Evolutionary conservation across 2,329 filamentous ascomycete genomes (phyloP).

Genomic region (Cercospora nicotianae): DNA sequence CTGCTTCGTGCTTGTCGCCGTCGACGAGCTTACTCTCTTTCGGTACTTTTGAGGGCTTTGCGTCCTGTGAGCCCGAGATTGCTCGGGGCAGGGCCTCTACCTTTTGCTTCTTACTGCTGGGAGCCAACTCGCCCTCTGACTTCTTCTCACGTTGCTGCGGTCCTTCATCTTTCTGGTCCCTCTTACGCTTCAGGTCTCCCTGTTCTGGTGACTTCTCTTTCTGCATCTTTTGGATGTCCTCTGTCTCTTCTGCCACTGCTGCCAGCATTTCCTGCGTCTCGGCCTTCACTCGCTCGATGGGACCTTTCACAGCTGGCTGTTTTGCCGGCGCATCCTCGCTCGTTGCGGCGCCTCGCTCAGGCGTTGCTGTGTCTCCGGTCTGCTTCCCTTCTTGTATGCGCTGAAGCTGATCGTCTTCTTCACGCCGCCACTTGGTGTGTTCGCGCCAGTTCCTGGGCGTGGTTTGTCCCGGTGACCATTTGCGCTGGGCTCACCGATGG

Average conservation of each 20-base stretch:
- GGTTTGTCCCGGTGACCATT: slow-evolving; percentile 28
- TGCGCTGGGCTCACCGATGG: slow-evolving; percentile 34
- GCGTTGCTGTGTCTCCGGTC: slow-evolving; percentile 39
- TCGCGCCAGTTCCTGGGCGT: slow-evolving; percentile 40
- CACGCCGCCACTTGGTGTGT: slow-evolving; percentile 44
- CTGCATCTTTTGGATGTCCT: slow-evolving; percentile 19
- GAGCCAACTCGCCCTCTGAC: not conserved
- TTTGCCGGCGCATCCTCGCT: slow-evolving; percentile 27
- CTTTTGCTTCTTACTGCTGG: slow-evolving; percentile 19
- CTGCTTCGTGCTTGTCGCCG: slow-evolving; percentile 11
- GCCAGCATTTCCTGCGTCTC: slow-evolving; percentile 37
- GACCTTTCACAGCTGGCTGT: slow-evolving; percentile 36
- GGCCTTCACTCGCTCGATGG: slow-evolving; percentile 36
- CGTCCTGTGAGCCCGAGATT: not conserved
- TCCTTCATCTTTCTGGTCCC: slow-evolving; percentile 14
- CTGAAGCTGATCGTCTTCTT: slow-evolving; percentile 65
- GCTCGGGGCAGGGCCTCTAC: slow-evolving; percentile 5
- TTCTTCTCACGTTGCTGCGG: slow-evolving; percentile 4
- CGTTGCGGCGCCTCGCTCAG: slow-evolving; percentile 25
- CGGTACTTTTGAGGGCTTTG: not conserved
- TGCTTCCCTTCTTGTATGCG: slow-evolving; percentile 59
- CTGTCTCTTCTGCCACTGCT: slow-evolving; percentile 29
- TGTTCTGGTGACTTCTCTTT: slow-evolving; percentile 22
- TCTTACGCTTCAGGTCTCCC: slow-evolving; percentile 34
- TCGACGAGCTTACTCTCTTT: not conserved